A percentile compares a stretch with the other conserved stretches of the same genome.
phyloP scores from a whole-genome alignment of 1,139 yeast genomes.

The Wickerhamiella pararugosa region DNA sequence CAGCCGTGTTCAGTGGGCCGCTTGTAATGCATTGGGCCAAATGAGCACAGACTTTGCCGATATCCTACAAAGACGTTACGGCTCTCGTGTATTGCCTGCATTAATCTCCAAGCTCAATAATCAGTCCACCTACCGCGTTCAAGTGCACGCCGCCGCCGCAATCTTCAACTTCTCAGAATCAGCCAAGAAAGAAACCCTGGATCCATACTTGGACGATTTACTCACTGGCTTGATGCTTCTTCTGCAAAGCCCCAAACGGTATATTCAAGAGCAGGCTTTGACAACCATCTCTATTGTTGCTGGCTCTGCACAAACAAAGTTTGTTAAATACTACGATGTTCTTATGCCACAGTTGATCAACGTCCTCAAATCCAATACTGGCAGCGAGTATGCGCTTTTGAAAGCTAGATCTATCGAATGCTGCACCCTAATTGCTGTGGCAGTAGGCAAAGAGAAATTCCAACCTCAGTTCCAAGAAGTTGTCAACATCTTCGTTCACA shows the following conservation, averaged over 20 bases:
- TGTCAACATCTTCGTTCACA: slow-evolving; percentile 53
- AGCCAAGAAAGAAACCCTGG: slow-evolving; percentile 73
- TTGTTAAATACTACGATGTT: slow-evolving; percentile 83
- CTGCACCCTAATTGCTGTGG: slow-evolving; percentile 82
- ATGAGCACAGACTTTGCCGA: slow-evolving; percentile 97
- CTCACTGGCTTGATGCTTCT: slow-evolving; percentile 58
- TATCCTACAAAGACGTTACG: slow-evolving; percentile 66
- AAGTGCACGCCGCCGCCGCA: slow-evolving; percentile 98
- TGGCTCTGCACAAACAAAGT: slow-evolving; percentile 88
- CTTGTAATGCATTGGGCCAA: slow-evolving; percentile 94
- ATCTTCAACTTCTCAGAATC: slow-evolving; percentile 88
- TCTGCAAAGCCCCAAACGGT: slow-evolving; percentile 72
- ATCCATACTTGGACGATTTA: slow-evolving; percentile 76
- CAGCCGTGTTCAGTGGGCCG: slow-evolving; percentile 91
- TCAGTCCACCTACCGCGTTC: slow-evolving; percentile 74
- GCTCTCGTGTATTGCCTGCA: slow-evolving; percentile 70
- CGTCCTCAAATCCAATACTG: slow-evolving; percentile 67
- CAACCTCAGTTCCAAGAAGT: slow-evolving; percentile 60
- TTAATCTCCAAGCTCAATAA: slow-evolving; percentile 64
- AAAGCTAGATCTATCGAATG: slow-evolving; percentile 95
- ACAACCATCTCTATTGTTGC: slow-evolving; percentile 96
- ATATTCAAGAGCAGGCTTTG: slow-evolving; percentile 92
- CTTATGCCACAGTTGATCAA: slow-evolving; percentile 80
- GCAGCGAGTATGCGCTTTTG: slow-evolving; percentile 61
- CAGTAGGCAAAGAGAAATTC: slow-evolving; percentile 92